Percentiles rank a stretch among this genome's conserved stretches.
phyloP scores from a whole-genome alignment of 2,329 filamentous ascomycete genomes.

The Phaeoacremonium minimum region DNA sequence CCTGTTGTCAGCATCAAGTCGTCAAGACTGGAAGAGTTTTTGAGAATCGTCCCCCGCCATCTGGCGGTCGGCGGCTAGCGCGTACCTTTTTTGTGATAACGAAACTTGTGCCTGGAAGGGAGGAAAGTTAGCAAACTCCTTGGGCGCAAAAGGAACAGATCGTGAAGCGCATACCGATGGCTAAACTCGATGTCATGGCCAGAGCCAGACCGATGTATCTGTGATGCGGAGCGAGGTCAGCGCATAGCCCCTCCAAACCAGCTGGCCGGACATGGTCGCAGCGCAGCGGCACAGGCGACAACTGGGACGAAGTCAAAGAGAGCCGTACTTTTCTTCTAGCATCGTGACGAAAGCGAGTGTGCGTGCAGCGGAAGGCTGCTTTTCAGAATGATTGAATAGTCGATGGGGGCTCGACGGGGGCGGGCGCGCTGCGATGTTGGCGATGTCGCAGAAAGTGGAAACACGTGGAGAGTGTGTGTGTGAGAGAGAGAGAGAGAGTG shows the following conservation, averaged over 20 bases:
- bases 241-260: conserved; percentile 11
- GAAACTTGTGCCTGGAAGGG: conserved; percentile 75
- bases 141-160: not conserved
- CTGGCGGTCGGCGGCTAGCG: conserved; percentile 1
- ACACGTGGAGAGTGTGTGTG: not conserved
- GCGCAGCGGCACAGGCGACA: not conserved
- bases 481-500: too few species aligned
- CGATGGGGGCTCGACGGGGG: not conserved
- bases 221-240: conserved; percentile 22
- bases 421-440: not conserved
- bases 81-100: conserved; percentile 97
- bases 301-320: conserved; percentile 5
- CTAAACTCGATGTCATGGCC: conserved; percentile 70
- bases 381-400: not conserved
- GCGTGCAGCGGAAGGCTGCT: conserved; percentile 10
- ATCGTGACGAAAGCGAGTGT: conserved; percentile 27
- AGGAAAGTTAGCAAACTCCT: conserved; percentile 13
- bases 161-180: conserved; percentile 57
- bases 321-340: conserved; percentile 41
- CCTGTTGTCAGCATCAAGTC: conserved; percentile 9
- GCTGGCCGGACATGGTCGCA: conserved; percentile 1
- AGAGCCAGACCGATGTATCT: conserved; percentile 75
- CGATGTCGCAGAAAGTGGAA: not conserved
- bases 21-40: conserved; percentile 15
- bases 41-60: too few species aligned